Evolutionary conservation across 257 asterid species (phyloP).

Genomic region (Parsonsia alboflavescens): DNA sequence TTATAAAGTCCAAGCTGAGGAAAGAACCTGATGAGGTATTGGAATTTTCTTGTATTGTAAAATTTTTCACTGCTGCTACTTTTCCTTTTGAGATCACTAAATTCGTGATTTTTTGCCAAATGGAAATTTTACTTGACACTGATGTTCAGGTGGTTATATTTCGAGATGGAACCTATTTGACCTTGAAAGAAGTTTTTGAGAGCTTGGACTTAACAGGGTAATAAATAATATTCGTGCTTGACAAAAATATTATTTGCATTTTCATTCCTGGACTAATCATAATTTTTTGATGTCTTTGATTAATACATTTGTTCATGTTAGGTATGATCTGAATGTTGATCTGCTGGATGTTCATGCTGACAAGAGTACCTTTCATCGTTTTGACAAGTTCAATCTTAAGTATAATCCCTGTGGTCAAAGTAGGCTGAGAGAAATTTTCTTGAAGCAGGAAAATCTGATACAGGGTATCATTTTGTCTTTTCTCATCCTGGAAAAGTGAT

Average conservation of each 20-base stretch:
- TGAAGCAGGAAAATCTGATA: constrained; percentile 98
- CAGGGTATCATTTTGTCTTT: constrained; percentile 57
- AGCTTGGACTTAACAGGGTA: constrained; percentile 97
- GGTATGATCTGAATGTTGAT: constrained; percentile 96
- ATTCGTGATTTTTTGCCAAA: background rate
- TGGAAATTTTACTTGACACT: background rate
- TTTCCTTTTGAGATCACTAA: background rate
- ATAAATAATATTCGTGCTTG: constrained; percentile 19
- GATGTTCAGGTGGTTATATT: constrained; percentile 79
- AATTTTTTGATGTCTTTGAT: constrained; percentile 6
- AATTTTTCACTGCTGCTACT: constrained; percentile 6
- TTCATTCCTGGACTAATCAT: constrained; percentile 9
- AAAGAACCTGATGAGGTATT: constrained; percentile 96
- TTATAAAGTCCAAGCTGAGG: constrained; percentile 88
- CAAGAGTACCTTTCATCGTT: constrained; percentile 99
- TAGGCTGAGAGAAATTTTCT: constrained; percentile 90
- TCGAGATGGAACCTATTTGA: constrained; percentile 86
- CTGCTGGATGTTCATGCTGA: constrained; percentile 98
- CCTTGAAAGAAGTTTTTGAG: constrained; percentile 88
- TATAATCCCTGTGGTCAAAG: constrained; percentile 99
- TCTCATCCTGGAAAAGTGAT: background rate
- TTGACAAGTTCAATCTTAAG: constrained; percentile 96
- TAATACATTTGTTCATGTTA: constrained; percentile 27
- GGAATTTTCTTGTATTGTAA: constrained; percentile 5
- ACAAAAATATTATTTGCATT: background rate